Base-by-base conservation (phyloP, 1,284 basidiomycete species). In the Cryptococcus sp. region DNA sequence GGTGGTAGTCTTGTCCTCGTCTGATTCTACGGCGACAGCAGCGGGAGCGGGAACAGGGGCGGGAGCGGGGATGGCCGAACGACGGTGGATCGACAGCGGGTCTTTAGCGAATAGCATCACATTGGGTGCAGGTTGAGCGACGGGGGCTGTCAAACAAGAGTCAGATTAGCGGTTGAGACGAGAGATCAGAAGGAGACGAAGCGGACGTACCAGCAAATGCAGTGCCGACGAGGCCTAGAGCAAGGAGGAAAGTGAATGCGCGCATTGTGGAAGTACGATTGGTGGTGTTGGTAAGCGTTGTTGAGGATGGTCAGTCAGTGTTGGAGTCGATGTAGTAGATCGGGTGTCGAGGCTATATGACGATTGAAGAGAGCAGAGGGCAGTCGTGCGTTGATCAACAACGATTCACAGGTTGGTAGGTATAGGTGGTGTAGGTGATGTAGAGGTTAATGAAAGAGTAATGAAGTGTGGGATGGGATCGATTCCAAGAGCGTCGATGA, bases 11-110 rank as follows among this genome's bases (percentile, higher is more conserved):
- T 8, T 38, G 25, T 30, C 48, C 15, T 15, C 23, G 10, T n/a
- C 16, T 15, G 48, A 30, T 38, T 50, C 48, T 11, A 19, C 25
- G 48, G 48, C 22, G 19, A 38, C 23, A 30, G 30, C 23, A 30
- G 48, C 48, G 16, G 23, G 25, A 30, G 35, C 47, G 6, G 20
- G 22, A 25, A 23, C 47, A 41, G 20, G 20, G 25, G 57, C 25
- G 48, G 49, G 23, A 17, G 63, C 47, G 27, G 59, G 55, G 47
- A 64, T 38, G 47, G 47, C 46, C 11, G 67, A 56, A 46, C 65
- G 63, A 16, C 54, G 53, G 53, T 68, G 68, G 20, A 68, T 52
- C 3, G 66, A 50, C 19, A 67, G 42, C 3, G 66, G 62, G 56
- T 67, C 68, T 52, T 66, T 64, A 47, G 63, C 45, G 56, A 63